Conservation (phyloP, 176 grass and related monocot species). For the Carex cristatella region DNA sequence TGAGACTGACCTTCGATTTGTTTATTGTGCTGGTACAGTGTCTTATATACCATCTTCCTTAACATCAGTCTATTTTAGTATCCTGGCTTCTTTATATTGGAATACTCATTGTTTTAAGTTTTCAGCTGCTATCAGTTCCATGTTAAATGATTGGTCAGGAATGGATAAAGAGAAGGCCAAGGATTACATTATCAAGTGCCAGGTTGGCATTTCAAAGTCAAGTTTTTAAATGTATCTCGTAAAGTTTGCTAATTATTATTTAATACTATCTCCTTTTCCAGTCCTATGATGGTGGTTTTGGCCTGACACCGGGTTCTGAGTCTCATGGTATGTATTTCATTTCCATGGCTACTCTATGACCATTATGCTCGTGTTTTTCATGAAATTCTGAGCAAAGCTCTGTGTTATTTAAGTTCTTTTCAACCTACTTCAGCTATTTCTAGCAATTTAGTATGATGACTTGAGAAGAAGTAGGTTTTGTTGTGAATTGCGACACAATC, state of each 20-base stretch:
- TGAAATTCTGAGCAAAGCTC: background rate
- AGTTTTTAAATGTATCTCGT: background rate
- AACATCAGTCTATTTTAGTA: background rate
- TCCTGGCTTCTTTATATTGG: background rate
- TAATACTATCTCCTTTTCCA: slow-evolving; percentile 24
- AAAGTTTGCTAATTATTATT: slow-evolving; percentile 35
- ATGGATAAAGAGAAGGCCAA: slow-evolving; percentile 80
- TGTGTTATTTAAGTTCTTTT: background rate
- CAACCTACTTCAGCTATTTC: no score
- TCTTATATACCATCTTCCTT: slow-evolving; percentile 4
- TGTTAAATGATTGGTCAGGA: slow-evolving; percentile 83
- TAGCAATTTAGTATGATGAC: no score
- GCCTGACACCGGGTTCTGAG: slow-evolving; percentile 81
- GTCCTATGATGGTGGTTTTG: slow-evolving; percentile 99
- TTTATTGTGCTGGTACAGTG: slow-evolving; percentile 86
- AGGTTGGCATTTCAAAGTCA: slow-evolving; percentile 38
- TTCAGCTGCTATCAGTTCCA: slow-evolving; percentile 81
- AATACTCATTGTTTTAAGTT: slow-evolving; percentile 24
- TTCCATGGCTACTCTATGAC: background rate
- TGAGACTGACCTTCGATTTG: slow-evolving; percentile 85
- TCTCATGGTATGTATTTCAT: slow-evolving; percentile 72
- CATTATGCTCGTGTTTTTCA: background rate
- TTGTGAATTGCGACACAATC: no score
- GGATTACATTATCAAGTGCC: slow-evolving; percentile 74
- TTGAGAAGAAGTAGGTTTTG: no score